Evolutionary conservation across 1,284 basidiomycete genomes (phyloP), one percentile per base, ranked within the genome.

Genomic region (Mixia osmundae): DNA sequence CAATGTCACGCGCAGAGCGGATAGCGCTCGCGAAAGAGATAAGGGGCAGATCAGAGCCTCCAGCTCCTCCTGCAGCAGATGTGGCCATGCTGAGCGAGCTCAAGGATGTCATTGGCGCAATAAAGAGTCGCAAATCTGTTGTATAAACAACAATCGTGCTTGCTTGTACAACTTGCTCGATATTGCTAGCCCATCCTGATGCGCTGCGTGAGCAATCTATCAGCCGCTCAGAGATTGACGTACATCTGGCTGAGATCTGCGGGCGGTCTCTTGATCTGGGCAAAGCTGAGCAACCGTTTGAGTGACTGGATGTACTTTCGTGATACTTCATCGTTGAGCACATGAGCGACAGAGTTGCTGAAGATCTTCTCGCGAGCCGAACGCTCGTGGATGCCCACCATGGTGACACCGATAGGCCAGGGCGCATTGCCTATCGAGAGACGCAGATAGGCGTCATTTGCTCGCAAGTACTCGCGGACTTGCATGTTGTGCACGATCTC

Each of bases 331-430:
- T 97, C 91, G 55, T 97, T 99, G 41, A 99, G 58, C 2, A 95
- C 89, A 57, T 99, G 91, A 0, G 89, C 91, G 4, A 97, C 82
- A 52, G 89, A 83, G 55, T 91, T 85, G 25, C 76, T 74, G 21
- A 79, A 85, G 44, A 97, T 95, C 61, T 94, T 95, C 56, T 95
- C 85, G 48, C 87, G 71, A 0, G 85, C 87, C 2, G 80, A 87
- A 53, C 91, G 76, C 57, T 91, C 89, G 59, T 97, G 91, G 45
- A 97, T 95, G 4, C n/a, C 24, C 83, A 61, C 89, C 76, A 89
- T 89, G 41, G 91, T 97, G 4, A 97, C 91, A 37, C 91, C 91
- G 52, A 99, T 95, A 1, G 91, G 91, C 91, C 91, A 99, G 1
- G 91, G 87, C 0, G 91, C 89, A 53, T 94, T 99, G 12, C 91